phyloP scores from a whole-genome alignment of 768 basidiomycete species.

The Termitomyces titanicus region DNA sequence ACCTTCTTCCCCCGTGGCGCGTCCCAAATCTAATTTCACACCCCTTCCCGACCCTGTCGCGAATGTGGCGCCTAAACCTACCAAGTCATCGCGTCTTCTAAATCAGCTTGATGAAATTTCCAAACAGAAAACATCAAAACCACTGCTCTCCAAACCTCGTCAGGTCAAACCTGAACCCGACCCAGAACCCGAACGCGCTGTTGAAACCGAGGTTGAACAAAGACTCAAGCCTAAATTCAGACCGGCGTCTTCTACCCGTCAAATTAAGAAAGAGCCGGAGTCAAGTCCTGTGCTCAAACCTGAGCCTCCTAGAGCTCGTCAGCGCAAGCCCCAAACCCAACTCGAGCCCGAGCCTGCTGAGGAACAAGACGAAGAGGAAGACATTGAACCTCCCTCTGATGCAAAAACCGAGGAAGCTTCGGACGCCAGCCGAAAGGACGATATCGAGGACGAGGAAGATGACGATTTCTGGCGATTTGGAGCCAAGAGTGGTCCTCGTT shows the following conservation, averaged over 20 bases:
- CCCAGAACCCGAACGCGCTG: neutral
- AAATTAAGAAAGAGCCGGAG: neutral
- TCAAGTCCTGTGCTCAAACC: neutral
- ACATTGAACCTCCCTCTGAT: neutral
- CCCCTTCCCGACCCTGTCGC: neutral
- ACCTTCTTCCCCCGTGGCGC: neutral
- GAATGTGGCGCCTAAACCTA: neutral
- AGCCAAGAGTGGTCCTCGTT: neutral
- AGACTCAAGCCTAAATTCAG: neutral
- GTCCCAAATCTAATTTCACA: neutral
- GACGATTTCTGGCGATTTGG: slow-evolving; percentile 10
- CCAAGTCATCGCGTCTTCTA: neutral
- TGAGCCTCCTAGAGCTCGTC: neutral
- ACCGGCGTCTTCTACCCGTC: neutral
- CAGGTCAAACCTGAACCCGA: neutral
- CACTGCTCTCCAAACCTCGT: neutral
- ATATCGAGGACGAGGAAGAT: neutral
- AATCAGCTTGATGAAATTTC: neutral
- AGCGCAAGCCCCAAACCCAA: neutral
- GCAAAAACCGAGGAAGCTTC: neutral
- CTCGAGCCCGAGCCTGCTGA: neutral
- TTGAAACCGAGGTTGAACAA: neutral
- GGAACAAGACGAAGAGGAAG: neutral
- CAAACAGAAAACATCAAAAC: neutral
- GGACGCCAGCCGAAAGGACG: neutral